Percentiles rank a stretch among this genome's conserved stretches.
Conservation (phyloP, 176 grass and related monocot genomes). For the Aegilops sharonensis region DNA sequence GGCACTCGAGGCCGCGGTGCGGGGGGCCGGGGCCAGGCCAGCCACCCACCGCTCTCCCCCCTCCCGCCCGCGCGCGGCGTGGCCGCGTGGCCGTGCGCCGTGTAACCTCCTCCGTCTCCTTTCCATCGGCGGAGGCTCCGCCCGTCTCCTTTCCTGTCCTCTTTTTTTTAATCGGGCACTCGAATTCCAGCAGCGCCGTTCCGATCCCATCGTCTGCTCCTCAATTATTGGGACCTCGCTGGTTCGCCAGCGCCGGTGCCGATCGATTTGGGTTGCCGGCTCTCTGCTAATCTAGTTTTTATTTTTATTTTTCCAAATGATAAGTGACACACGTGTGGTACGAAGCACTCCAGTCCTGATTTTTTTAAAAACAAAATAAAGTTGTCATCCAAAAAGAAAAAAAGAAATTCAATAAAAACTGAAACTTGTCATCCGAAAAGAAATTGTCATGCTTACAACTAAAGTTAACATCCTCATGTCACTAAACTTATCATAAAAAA, state of each 20-base stretch:
- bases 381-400: too few species aligned
- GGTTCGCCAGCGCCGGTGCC: background rate
- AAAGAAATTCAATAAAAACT: too few species aligned
- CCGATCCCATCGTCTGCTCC: background rate
- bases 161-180: background rate
- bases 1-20: background rate
- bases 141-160: background rate
- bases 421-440: too few species aligned
- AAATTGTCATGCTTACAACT: too few species aligned
- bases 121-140: slow-evolving; percentile 1
- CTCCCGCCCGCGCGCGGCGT: background rate
- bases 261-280: background rate
- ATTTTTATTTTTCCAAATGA: too few species aligned
- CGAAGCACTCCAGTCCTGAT: too few species aligned
- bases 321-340: too few species aligned
- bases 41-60: slow-evolving; percentile 11
- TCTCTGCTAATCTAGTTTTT: too few species aligned
- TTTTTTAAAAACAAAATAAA: too few species aligned
- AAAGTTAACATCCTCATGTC: too few species aligned
- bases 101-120: slow-evolving; percentile 21
- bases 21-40: background rate
- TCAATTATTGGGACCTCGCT: background rate
- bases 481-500: too few species aligned
- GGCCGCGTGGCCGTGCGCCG: slow-evolving; percentile 38
- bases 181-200: background rate